Evolutionary conservation across 2,329 filamentous ascomycete species (phyloP), one percentile per base, ranked within the genome.

Genomic region (Lasiodiplodia theobromae): DNA sequence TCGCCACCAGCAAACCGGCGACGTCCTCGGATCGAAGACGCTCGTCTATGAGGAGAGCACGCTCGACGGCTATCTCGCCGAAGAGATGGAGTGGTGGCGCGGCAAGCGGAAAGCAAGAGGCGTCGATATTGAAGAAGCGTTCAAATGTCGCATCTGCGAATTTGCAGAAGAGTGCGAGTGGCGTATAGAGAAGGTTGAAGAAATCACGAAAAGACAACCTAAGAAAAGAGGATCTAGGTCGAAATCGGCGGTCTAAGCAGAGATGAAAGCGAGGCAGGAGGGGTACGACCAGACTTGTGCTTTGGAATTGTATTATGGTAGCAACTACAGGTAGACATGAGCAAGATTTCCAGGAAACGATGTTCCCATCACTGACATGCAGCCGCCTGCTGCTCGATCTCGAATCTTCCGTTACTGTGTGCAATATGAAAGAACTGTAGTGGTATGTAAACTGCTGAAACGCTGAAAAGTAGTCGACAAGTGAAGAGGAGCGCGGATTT

Each of bases 61-160:
- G 2, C 81, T 97, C 53, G 85, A 90, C 12, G 80, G 78, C 1
- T 96, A 96, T 75, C 77, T 97, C 3, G 76, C 81, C 0, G 85
- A 88, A 2, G 90, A 92, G 71, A 88, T 97, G 86, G 78, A 85
- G n/a, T 97, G 93, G 93, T 98, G 95, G 95, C 88, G 87, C 38
- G 95, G 94, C 0, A 84, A 91, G 73, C 83, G 94, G 18, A 81
- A 86, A 62, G 88, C 94, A 0, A 84, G 85, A 8, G 95, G 95
- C 0, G 94, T 97, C 2, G 85, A 88, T 7, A 86, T 96, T 7
- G 90, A 94, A 74, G 94, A 97, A 73, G 92, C 93, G 0, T 97
- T 91, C 80, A 98, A 97, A 78, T 98, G 95, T 77, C 83, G 88
- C 23, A 88, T 86, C 28, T 98, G 95, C 75, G 93, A 97, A 72